Evolutionary conservation across 345 rosid genomes (phyloP).

Genomic region (Eucalyptus pauciflora): DNA sequence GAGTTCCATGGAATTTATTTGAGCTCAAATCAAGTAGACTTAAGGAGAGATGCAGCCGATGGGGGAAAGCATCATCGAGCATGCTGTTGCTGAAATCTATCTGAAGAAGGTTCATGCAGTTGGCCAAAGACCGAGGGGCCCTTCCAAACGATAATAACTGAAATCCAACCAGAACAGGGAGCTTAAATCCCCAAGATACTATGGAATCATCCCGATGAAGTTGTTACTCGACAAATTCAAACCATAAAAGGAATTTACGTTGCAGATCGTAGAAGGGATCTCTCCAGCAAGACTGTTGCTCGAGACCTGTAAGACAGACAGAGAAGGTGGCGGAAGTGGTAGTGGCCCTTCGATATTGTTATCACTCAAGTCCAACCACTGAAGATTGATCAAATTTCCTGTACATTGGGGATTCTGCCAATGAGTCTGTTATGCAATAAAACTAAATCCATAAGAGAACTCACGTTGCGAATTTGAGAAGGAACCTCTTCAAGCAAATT

Average conservation of each 20-base stretch:
- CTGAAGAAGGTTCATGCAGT: not conserved
- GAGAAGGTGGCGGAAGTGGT: not conserved
- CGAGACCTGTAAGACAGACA: not conserved
- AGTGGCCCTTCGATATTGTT: not conserved
- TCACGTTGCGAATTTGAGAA: not conserved
- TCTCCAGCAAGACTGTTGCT: not conserved
- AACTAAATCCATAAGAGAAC: not conserved
- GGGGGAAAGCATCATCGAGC: not conserved
- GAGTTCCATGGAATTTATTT: not conserved
- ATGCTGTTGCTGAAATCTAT: not conserved
- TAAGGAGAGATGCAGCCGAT: not conserved
- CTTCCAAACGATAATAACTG: not conserved
- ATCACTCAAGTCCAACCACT: not conserved
- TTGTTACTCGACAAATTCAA: not conserved
- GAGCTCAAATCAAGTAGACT: conserved; percentile 1
- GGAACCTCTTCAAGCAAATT: not conserved
- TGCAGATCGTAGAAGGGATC: not conserved
- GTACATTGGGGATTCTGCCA: not conserved
- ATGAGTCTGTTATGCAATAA: not conserved
- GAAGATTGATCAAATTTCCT: not conserved
- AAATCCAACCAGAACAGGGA: not conserved
- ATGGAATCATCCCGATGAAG: not conserved
- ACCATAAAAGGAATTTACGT: not conserved
- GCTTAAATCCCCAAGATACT: not conserved
- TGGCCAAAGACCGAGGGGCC: not conserved